phyloP scores from a whole-genome alignment of 495 filamentous ascomycete genomes.

The Daldinia bambusicola region DNA sequence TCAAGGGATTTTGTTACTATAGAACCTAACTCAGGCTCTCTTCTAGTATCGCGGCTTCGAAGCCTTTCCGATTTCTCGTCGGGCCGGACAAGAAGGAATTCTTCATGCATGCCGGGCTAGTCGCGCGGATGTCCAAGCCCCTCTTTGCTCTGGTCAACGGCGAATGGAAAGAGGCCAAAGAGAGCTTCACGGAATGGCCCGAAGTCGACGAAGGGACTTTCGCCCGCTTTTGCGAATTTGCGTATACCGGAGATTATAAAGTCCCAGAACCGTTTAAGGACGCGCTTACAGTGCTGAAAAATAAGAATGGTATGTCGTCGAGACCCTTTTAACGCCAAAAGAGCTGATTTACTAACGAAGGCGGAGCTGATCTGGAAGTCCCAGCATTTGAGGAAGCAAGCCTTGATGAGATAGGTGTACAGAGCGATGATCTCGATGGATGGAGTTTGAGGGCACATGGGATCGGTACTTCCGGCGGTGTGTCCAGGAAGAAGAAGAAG shows the following conservation, averaged over 20 bases:
- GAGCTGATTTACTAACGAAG: neutral
- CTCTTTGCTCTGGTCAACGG: constrained; percentile 26
- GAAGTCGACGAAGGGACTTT: constrained; percentile 37
- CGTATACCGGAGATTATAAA: constrained; percentile 34
- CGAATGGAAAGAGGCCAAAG: constrained; percentile 17
- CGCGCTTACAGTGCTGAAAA: neutral
- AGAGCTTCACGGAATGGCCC: constrained; percentile 12
- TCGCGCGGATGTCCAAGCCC: constrained; percentile 25
- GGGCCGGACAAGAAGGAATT: constrained; percentile 38
- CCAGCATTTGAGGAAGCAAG: neutral
- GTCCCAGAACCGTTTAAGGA: constrained; percentile 15
- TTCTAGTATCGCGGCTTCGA: constrained; percentile 35
- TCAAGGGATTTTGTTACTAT: neutral
- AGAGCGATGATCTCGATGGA: too few relatives aligned
- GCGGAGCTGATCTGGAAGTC: too few relatives aligned
- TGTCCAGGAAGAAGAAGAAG: too few relatives aligned
- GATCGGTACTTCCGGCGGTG: too few relatives aligned
- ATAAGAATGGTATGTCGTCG: constrained; percentile 3
- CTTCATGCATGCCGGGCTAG: constrained; percentile 25
- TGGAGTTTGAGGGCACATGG: too few relatives aligned
- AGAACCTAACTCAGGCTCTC: neutral
- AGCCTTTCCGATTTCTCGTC: constrained; percentile 38
- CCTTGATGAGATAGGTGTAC: too few relatives aligned
- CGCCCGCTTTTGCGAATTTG: constrained; percentile 36
- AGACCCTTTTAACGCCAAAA: neutral